These are phyloP conservation scores for Melaleuca quinquenervia DNA, from an alignment of 345 rosid genomes.

Conservation along the genomic window DNA sequence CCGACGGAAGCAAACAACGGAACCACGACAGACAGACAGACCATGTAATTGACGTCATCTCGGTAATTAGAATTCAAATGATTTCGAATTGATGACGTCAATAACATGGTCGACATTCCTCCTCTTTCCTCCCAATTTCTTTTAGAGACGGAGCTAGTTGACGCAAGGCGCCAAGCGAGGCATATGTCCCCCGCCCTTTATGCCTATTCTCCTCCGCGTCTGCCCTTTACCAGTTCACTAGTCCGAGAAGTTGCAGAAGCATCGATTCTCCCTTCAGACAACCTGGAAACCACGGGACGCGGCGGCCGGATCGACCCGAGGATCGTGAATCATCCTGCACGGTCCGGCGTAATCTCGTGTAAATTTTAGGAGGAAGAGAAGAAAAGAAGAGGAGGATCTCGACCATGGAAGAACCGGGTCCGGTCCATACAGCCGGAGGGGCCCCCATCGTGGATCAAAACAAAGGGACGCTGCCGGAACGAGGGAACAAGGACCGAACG, in stretches of 20 bases:
- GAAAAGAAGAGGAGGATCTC: neutral
- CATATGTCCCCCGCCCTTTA: neutral
- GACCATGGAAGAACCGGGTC: no score
- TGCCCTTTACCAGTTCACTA: neutral
- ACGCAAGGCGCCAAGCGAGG: neutral
- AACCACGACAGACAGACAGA: neutral
- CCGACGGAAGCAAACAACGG: neutral
- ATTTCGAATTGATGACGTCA: neutral
- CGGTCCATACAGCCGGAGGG: no score
- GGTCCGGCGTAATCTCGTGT: neutral
- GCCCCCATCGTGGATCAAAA: no score
- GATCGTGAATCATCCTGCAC: neutral
- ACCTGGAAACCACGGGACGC: neutral
- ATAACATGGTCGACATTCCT: no score
- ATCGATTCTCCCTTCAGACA: neutral
- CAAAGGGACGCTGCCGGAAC: neutral
- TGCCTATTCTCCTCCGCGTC: neutral
- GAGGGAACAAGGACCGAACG: neutral
- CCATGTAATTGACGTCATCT: neutral
- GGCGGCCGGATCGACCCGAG: neutral
- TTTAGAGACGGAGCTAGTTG: neutral
- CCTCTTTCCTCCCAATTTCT: no score
- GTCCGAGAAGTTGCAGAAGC: neutral
- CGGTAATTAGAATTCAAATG: neutral
- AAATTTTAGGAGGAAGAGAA: rapidly evolving